These are phyloP conservation scores for Corynascus novoguineensis DNA, from an alignment of 495 filamentous ascomycete species.

Conservation along the genomic window DNA sequence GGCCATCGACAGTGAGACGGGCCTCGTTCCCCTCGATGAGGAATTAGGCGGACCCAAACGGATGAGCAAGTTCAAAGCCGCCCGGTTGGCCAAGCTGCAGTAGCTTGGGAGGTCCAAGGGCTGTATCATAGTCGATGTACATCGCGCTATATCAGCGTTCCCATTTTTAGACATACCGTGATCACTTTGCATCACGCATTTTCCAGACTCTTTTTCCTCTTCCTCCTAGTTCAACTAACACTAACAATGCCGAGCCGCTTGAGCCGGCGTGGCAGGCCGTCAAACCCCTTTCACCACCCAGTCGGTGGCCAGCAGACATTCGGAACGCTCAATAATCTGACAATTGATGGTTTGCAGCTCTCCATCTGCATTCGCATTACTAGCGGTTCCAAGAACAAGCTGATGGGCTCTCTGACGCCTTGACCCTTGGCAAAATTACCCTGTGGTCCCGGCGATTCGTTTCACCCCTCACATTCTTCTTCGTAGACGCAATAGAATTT, in stretches of 20 bases:
- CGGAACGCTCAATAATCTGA: constrained; percentile 46
- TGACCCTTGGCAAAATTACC: constrained; percentile 30
- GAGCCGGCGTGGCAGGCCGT: not conserved
- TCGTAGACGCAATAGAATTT: not conserved
- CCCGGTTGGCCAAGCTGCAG: constrained; percentile 54
- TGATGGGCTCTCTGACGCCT: constrained; percentile 58
- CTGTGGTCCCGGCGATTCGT: constrained; percentile 53
- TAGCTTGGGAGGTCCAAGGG: constrained; percentile 9
- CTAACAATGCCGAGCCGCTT: not conserved
- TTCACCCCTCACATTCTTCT: constrained; percentile 48
- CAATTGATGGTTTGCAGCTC: constrained; percentile 50
- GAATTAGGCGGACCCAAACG: constrained; percentile 61
- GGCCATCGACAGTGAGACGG: constrained; percentile 34
- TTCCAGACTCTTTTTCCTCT: not conserved
- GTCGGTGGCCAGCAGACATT: constrained; percentile 8
- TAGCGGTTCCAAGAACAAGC: constrained; percentile 47
- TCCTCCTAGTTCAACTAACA: not conserved
- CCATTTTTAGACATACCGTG: not conserved
- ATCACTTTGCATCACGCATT: constrained; percentile 1
- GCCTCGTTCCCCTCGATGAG: constrained; percentile 56
- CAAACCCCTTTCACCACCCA: not conserved
- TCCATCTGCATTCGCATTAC: constrained; percentile 48
- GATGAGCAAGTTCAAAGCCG: constrained; percentile 85
- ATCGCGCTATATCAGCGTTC: constrained; percentile 19
- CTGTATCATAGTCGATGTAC: constrained; percentile 19